Base-by-base conservation (phyloP, 495 filamentous ascomycete species). In the Chaetomium cochliodes region DNA sequence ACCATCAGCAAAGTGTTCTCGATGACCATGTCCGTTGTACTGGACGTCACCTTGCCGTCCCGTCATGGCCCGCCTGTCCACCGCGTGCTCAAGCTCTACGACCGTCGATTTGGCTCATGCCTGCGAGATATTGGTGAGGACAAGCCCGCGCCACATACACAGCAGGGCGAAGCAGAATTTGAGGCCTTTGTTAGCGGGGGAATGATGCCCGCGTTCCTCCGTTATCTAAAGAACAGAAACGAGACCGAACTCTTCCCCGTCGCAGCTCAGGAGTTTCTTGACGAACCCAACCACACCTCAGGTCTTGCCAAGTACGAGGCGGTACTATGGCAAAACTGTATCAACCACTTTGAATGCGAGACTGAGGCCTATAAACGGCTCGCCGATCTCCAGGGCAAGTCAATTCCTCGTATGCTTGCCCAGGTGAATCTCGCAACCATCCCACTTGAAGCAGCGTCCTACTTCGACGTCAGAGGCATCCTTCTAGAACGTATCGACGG, bases 281-380 rank as follows among this genome's bases (percentile, higher is more conserved):
- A 62, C 37, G 50, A 62, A 39, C 49, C 50, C 50, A 22, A 54
- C 22, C 50, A 23, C 37, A 55, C 50, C 50, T 39, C 54, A 54
- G 49, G 60, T 18, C 60, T 62, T 62, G 60, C 60, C 60, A 62
- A 62, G 50, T 62, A 46, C 60, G 60, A 62, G 39, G 60, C 60
- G 0, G 25, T 37, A 50, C 60, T 62, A 0, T 62, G 60, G 60
- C 49, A 55, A 44, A 37, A 54, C 9, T 62, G 60, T 33, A 46
- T 44, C 50, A 50, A 62, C 18, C 18, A 62, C 37, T 62, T 62
- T 55, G 60, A 62, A 46, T 62, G 60, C 50, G 60, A 62, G 50
- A 55, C 60, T 50, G 55, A 62, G 50, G 50, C 60, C 50, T 62
- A 62, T 33, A 0, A 62, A 37, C 49, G 50, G 46, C 60, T 62